Base-by-base conservation (phyloP, 768 basidiomycete genomes). In the Mycena metata region DNA sequence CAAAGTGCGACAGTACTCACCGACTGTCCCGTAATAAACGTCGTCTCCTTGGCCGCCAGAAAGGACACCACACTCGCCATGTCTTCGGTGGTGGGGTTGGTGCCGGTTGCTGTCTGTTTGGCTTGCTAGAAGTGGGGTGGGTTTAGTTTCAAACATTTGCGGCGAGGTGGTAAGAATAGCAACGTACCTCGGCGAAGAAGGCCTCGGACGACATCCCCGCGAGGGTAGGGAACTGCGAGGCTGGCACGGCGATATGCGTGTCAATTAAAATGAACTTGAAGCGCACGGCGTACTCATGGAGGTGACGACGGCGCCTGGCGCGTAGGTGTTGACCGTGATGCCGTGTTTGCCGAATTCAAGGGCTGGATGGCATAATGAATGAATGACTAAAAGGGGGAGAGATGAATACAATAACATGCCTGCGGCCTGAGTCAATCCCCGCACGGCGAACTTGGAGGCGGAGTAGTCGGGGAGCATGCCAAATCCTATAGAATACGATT, bases 401-500 rank as follows among this genome's bases (percentile, higher is more conserved):
- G 26, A 58, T 8, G 24, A 30, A 47, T 33, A n/a, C 9, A 17
- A 16, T 12, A 19, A 45, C 61, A n/a, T 15, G 69, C 71, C 70
- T 35, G 67, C 60, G 24, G 63, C 67, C 69, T 82, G 81, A 1
- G 81, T 82, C 51, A 82, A 70, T 17, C 79, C 82, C 21, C 79
- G 76, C 1, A 82, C 36, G 11, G 82, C 81, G 69, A 82, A 82
- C 69, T 82, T 82, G 3, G 77, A 79, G 0, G 78, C 50, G 21
- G 70, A 73, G 55, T 82, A 82, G 23, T 73, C 42, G 5, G 66
- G 45, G 8, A 70, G 33, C 19, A 45, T 39, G 11, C 16, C 26
- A 10, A 30, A 41, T 10, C 79, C 56, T 65, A 45, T 19, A 17
- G 9, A 15, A 9, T 10, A 15, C 10, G 2, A 39, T 39, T 9